These are phyloP conservation scores for Candida orba DNA, from an alignment of 805 yeast species.

Conservation along the genomic window DNA sequence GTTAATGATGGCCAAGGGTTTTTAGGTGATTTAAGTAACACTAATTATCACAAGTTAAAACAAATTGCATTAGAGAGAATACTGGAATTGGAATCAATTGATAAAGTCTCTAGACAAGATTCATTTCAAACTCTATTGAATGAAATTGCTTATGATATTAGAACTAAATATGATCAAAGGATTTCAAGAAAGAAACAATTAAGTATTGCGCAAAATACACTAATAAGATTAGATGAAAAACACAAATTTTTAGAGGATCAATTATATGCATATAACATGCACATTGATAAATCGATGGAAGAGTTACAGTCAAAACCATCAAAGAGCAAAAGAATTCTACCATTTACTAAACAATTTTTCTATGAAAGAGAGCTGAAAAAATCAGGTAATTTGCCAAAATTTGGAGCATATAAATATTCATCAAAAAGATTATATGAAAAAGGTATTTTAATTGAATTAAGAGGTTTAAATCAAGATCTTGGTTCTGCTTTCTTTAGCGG, in stretches of 20 bases:
- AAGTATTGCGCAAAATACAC: constrained; percentile 35
- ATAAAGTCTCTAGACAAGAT: constrained; percentile 55
- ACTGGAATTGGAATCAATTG: constrained; percentile 65
- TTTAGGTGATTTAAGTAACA: constrained; percentile 40
- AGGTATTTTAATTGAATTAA: constrained; percentile 54
- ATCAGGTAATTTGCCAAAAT: constrained; percentile 59
- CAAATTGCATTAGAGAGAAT: constrained; percentile 66
- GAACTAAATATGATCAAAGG: constrained; percentile 45
- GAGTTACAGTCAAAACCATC: constrained; percentile 37
- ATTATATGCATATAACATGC: constrained; percentile 34
- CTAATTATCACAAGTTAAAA: constrained; percentile 70
- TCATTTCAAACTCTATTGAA: constrained; percentile 75
- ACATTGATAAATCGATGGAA: constrained; percentile 44
- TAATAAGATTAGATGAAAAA: constrained; percentile 38
- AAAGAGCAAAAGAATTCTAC: constrained; percentile 29
- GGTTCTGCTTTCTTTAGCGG: constrained; percentile 30
- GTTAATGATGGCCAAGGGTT: constrained; percentile 37
- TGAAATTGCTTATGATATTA: constrained; percentile 77
- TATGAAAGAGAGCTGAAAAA: constrained; percentile 64
- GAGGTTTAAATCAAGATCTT: constrained; percentile 40
- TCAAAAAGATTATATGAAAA: constrained; percentile 70
- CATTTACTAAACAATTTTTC: constrained; percentile 69
- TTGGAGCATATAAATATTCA: constrained; percentile 72
- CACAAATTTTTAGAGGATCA: constrained; percentile 35
- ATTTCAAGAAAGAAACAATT: constrained; percentile 40